Evolutionary conservation across 306 rosid genomes (phyloP).

Genomic region (Gastrolobium villosum): DNA sequence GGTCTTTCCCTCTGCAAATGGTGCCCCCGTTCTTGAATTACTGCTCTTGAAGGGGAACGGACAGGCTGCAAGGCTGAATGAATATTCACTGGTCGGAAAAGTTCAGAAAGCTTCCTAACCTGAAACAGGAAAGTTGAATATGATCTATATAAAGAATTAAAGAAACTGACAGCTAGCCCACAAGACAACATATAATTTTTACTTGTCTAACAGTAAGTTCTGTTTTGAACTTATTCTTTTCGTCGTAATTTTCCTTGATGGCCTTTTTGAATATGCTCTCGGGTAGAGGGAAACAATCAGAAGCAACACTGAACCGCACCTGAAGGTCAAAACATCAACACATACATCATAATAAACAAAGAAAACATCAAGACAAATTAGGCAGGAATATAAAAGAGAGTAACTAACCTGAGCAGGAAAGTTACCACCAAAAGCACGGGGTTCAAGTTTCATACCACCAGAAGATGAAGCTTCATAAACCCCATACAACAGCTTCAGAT

Average conservation of each 20-base stretch:
- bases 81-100: constrained; percentile 70
- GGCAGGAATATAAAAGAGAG: constrained; percentile 14
- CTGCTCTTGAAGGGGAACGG: constrained; percentile 47
- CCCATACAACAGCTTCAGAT: constrained; percentile 86
- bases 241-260: constrained; percentile 80
- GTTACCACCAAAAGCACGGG: constrained; percentile 82
- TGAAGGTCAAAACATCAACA: constrained; percentile 57
- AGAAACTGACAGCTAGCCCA: constrained; percentile 23
- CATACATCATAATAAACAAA: constrained; percentile 35
- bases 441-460: constrained; percentile 88
- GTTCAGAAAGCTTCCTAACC: constrained; percentile 84
- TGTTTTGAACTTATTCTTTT: constrained; percentile 73
- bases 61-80: constrained; percentile 48
- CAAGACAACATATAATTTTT: constrained; percentile 40
- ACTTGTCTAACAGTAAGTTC: constrained; percentile 88
- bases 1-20: constrained; percentile 49
- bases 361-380: constrained; percentile 23
- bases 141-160: constrained; percentile 34
- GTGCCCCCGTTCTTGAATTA: constrained; percentile 47
- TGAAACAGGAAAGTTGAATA: constrained; percentile 52
- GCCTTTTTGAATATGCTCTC: constrained; percentile 86
- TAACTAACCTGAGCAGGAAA: constrained; percentile 85
- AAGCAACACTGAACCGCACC: constrained; percentile 77
- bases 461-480: constrained; percentile 80
- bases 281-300: constrained; percentile 82